A percentile compares a stretch with the other conserved stretches of the same genome.
Evolutionary conservation across 1,139 yeast genomes (phyloP).

Genomic region (Suhomyces choctaworum): DNA sequence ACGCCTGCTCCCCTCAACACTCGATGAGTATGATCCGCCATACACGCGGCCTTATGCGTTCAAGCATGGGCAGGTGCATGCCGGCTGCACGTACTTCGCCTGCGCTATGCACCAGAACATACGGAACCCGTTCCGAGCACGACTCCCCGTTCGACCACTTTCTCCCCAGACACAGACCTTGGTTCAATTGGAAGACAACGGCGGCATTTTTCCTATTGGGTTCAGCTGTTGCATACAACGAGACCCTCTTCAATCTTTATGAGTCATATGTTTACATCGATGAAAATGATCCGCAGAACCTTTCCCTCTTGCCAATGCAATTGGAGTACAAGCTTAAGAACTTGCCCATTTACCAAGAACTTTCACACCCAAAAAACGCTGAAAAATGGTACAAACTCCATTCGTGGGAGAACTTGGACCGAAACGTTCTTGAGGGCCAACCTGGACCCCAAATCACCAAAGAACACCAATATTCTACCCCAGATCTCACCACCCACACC

Average conservation of each 20-base stretch:
- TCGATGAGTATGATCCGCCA: no score
- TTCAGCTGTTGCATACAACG: conserved; percentile 35
- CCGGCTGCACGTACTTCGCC: background rate
- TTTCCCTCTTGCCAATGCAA: conserved; percentile 20
- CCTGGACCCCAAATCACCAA: conserved; percentile 16
- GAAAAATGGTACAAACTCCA: conserved; percentile 47
- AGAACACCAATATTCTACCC: conserved; percentile 35
- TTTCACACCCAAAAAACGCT: conserved; percentile 40
- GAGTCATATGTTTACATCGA: conserved; percentile 31
- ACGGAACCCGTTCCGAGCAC: conserved; percentile 29
- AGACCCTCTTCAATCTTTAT: conserved; percentile 35
- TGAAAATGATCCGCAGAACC: conserved; percentile 21
- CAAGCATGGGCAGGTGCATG: background rate
- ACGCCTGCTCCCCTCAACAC: no score
- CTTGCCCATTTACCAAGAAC: conserved; percentile 53
- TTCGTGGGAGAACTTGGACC: conserved; percentile 63
- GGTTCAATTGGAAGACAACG: conserved; percentile 36
- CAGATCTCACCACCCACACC: conserved; percentile 32
- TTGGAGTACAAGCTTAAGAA: conserved; percentile 51
- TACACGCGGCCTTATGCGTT: background rate
- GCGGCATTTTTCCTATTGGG: conserved; percentile 32
- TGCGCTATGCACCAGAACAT: conserved; percentile 1
- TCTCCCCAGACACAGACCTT: conserved; percentile 27
- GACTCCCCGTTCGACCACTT: conserved; percentile 42
- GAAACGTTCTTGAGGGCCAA: conserved; percentile 36